These are phyloP conservation scores for Phylloporus rhodoxanthus DNA, from an alignment of 768 basidiomycete species.

Conservation along the genomic window DNA sequence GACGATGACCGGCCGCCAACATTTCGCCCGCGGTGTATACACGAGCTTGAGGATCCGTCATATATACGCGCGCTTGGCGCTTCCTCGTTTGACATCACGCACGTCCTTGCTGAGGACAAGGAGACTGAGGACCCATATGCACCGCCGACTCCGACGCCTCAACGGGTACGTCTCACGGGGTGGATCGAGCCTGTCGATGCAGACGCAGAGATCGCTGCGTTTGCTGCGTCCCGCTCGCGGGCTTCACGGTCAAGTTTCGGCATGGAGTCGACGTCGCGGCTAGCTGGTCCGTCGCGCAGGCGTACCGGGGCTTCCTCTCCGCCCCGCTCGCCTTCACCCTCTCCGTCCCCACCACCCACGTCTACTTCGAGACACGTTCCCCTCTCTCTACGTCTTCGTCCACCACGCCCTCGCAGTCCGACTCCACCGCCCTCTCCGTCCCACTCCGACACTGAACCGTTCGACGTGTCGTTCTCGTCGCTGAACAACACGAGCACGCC, in stretches of 20 bases:
- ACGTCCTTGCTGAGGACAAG: background rate
- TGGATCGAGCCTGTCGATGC: constrained; percentile 53
- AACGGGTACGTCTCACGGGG: constrained; percentile 44
- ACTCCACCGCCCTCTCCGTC: constrained; percentile 6
- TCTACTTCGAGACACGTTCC: background rate
- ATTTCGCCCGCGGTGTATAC: constrained; percentile 44
- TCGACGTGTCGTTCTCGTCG: constrained; percentile 23
- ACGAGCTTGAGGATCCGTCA: constrained; percentile 42
- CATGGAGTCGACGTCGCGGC: background rate
- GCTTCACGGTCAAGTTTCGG: background rate
- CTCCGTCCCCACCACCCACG: background rate
- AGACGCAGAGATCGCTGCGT: constrained; percentile 45
- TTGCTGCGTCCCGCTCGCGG: constrained; percentile 32
- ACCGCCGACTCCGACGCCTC: constrained; percentile 19
- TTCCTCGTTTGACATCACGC: background rate
- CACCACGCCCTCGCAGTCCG: background rate
- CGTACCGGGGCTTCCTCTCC: background rate
- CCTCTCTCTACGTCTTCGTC: background rate
- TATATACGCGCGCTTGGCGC: constrained; percentile 17
- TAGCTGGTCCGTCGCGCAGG: background rate
- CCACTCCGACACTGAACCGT: constrained; percentile 11
- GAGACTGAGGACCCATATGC: constrained; percentile 8
- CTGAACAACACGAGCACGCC: constrained; percentile 26
- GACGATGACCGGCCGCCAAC: constrained; percentile 23
- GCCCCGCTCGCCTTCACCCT: background rate